Conservation (phyloP, 441 rosid species). For the Rhodomyrtus psidioides region DNA sequence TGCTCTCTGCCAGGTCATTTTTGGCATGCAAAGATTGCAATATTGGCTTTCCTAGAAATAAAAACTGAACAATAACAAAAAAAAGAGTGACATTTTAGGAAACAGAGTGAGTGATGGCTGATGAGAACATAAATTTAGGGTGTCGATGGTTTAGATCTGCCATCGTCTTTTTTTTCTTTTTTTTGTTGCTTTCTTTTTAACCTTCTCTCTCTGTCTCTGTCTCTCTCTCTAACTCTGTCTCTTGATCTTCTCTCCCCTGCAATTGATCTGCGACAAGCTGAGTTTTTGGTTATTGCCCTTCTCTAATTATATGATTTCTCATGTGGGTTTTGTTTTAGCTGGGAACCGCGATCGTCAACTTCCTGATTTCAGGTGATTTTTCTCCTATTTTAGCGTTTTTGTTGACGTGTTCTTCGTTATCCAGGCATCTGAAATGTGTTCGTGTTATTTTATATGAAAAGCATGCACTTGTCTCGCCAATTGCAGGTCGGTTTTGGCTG, state of each 20-base stretch:
- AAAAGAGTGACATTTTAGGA: not conserved
- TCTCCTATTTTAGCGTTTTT: not conserved
- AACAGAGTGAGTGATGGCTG: not conserved
- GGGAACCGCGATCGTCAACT: not conserved
- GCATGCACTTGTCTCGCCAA: not conserved
- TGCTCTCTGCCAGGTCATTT: not conserved
- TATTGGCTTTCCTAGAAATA: not conserved
- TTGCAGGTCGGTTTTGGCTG: not conserved
- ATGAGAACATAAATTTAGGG: not conserved
- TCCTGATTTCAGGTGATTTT: not conserved
- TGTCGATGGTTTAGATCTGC: not conserved
- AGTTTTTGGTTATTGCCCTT: not conserved
- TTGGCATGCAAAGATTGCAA: not conserved
- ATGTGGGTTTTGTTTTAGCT: not conserved
- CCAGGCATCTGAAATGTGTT: not conserved
- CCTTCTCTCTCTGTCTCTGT: not conserved
- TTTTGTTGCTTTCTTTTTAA: not conserved
- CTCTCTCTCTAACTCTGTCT: not conserved
- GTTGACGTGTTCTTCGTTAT: not conserved
- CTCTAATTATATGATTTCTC: not conserved
- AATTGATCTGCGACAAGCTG: not conserved
- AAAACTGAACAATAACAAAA: not conserved
- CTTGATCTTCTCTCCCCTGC: not conserved
- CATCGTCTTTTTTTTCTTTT: not conserved
- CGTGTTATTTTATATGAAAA: not conserved